A percentile compares a stretch with the other conserved stretches of the same genome.
These are phyloP conservation scores for Entamoeba histolytica DNA, from an alignment of 208 protist genomes.

Conservation along the genomic window DNA sequence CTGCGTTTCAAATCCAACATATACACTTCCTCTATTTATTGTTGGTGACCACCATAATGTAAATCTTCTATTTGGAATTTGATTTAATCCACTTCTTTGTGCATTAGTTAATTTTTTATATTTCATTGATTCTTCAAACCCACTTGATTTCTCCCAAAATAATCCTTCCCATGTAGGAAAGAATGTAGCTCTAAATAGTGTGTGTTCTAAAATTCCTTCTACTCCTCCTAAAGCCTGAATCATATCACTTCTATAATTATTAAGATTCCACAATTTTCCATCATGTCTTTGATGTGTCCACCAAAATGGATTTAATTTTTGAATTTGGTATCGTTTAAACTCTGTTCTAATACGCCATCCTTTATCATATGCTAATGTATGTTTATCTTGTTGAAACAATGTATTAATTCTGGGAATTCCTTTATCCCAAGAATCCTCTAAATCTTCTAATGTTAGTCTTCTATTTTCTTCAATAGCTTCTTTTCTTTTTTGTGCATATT, in stretches of 20 bases:
- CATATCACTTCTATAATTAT: constrained; percentile 99
- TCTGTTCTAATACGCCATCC: constrained; percentile 92
- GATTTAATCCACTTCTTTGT: constrained; percentile 95
- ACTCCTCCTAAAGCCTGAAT: constrained; percentile 98
- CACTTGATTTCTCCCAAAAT: constrained; percentile 88
- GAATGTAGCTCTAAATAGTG: constrained; percentile 98
- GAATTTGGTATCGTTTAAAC: constrained; percentile 91
- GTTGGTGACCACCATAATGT: constrained; percentile 99
- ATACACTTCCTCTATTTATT: constrained; percentile 99
- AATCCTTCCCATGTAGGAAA: constrained; percentile 99
- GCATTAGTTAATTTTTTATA: constrained; percentile 91
- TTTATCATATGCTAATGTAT: constrained; percentile 97
- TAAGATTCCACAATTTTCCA: constrained; percentile 97
- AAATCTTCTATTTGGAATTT: constrained; percentile 99
- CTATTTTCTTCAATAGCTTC: constrained; percentile 86
- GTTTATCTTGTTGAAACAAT: constrained; percentile 91
- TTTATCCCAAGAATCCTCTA: constrained; percentile 97
- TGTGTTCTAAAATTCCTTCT: constrained; percentile 99
- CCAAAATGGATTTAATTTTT: constrained; percentile 94
- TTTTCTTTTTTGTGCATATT: constrained; percentile 86
- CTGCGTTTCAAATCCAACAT: constrained; percentile 99
- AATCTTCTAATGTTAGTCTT: constrained; percentile 87
- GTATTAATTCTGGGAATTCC: constrained; percentile 98
- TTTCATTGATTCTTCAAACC: constrained; percentile 32
- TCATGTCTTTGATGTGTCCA: constrained; percentile 97